phyloP scores from a whole-genome alignment of 768 basidiomycete genomes.

The Auriscalpium vulgare region DNA sequence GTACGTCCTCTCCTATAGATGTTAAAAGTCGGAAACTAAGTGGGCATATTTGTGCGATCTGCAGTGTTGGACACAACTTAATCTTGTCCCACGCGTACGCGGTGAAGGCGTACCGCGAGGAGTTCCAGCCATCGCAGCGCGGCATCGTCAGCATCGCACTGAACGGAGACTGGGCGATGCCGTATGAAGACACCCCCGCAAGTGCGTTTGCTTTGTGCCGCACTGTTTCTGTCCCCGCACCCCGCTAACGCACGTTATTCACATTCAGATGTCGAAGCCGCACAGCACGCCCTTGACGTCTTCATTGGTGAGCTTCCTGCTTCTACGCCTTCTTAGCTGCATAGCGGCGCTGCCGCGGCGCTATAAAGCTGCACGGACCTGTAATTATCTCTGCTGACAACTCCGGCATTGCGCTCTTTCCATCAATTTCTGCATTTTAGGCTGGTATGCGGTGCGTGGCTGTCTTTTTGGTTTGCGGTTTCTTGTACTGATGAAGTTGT shows the following conservation, averaged over 20 bases:
- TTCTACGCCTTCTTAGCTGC: neutral
- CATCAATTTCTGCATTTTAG: conserved; percentile 18
- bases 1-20: conserved; percentile 28
- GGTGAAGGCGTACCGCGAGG: conserved; percentile 55
- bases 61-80: conserved; percentile 57
- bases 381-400: no score
- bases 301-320: conserved; percentile 47
- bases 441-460: conserved; percentile 44
- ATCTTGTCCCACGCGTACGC: conserved; percentile 65
- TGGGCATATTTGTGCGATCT: neutral
- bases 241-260: neutral
- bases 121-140: conserved; percentile 54
- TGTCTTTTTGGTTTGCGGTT: neutral
- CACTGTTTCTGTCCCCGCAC: no score
- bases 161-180: conserved; percentile 70
- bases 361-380: no score
- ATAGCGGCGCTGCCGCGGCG: conserved; percentile 9
- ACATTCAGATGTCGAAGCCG: conserved; percentile 51
- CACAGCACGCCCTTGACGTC: conserved; percentile 65
- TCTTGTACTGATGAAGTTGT: neutral
- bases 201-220: conserved; percentile 35
- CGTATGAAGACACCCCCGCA: conserved; percentile 59
- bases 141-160: conserved; percentile 75
- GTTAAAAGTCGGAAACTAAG: no score
- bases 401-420: no score